These are phyloP conservation scores for Panellus pusillus DNA, from an alignment of 768 basidiomycete species.

Conservation along the genomic window DNA sequence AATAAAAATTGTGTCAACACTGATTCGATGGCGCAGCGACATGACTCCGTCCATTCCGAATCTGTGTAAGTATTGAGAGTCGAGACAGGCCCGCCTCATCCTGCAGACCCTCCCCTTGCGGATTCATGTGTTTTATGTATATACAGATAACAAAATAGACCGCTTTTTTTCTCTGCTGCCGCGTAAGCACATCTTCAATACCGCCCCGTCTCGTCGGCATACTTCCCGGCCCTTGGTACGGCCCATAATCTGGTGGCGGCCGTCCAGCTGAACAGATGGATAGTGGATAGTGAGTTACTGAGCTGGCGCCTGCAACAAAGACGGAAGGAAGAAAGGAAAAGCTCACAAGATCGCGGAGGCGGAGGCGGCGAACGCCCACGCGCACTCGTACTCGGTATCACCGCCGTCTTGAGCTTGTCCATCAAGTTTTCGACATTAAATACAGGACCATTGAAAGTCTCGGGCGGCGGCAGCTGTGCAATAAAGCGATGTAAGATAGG, in stretches of 20 bases:
- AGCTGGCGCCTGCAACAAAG: slow-evolving; percentile 3
- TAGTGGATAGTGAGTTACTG: neutral
- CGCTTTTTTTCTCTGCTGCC: neutral
- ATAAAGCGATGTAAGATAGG: slow-evolving; percentile 82
- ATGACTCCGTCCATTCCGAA: too few relatives aligned
- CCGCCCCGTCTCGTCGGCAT: slow-evolving; percentile 36
- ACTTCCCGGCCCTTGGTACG: slow-evolving; percentile 74
- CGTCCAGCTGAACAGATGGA: slow-evolving; percentile 49
- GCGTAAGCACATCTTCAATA: slow-evolving; percentile 5
- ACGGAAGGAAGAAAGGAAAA: neutral
- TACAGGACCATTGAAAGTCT: slow-evolving; percentile 86
- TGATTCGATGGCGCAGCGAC: too few relatives aligned
- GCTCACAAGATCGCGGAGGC: slow-evolving; percentile 48
- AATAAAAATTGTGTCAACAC: too few relatives aligned
- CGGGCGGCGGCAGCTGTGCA: slow-evolving; percentile 68
- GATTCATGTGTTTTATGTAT: neutral
- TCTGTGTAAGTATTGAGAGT: too few relatives aligned
- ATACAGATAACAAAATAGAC: too few relatives aligned
- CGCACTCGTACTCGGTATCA: slow-evolving; percentile 63
- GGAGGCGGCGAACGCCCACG: slow-evolving; percentile 61
- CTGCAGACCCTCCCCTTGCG: too few relatives aligned
- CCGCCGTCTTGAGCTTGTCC: slow-evolving; percentile 78
- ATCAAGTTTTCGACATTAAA: slow-evolving; percentile 91
- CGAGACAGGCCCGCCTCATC: neutral
- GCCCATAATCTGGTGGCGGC: slow-evolving; percentile 85